phyloP scores from a whole-genome alignment of 2,329 filamentous ascomycete genomes.

The Aspergillus ochraceoroseus region DNA sequence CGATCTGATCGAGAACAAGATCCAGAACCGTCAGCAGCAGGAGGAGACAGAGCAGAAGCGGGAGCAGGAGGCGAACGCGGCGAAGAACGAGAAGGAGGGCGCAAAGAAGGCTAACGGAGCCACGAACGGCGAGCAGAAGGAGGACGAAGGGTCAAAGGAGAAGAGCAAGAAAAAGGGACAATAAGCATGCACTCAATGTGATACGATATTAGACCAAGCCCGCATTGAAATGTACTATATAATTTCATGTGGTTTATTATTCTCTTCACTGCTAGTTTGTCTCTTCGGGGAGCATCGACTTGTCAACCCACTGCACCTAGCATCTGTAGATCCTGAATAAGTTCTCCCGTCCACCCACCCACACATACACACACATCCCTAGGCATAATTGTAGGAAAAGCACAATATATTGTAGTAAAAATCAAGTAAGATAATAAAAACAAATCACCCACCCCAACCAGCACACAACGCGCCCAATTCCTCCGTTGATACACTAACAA shows the following conservation, averaged over 20 bases:
- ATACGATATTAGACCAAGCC: slow-evolving; percentile 28
- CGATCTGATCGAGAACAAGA: slow-evolving; percentile 99
- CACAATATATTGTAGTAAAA: too few species aligned
- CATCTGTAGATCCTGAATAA: too few species aligned
- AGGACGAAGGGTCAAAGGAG: slow-evolving; percentile 55
- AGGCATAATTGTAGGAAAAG: too few species aligned
- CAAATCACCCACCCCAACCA: slow-evolving; percentile 39
- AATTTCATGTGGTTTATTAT: neutral
- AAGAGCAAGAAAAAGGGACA: slow-evolving; percentile 54
- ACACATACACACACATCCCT: too few species aligned
- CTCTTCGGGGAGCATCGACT: neutral
- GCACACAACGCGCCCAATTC: slow-evolving; percentile 69
- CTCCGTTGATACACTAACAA: slow-evolving; percentile 48
- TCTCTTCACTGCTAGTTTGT: too few species aligned
- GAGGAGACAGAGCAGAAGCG: slow-evolving; percentile 87
- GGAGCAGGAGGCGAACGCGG: slow-evolving; percentile 60
- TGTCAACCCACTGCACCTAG: too few species aligned
- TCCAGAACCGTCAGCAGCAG: slow-evolving; percentile 94
- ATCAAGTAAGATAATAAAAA: neutral
- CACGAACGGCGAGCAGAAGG: slow-evolving; percentile 52
- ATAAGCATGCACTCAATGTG: slow-evolving; percentile 21
- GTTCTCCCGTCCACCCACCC: too few species aligned
- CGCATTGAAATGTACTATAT: slow-evolving; percentile 28
- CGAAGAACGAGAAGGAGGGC: slow-evolving; percentile 59
- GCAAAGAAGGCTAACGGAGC: slow-evolving; percentile 51